Conservation (phyloP, 2,329 filamentous ascomycete genomes). For the Blastomyces parvus region DNA sequence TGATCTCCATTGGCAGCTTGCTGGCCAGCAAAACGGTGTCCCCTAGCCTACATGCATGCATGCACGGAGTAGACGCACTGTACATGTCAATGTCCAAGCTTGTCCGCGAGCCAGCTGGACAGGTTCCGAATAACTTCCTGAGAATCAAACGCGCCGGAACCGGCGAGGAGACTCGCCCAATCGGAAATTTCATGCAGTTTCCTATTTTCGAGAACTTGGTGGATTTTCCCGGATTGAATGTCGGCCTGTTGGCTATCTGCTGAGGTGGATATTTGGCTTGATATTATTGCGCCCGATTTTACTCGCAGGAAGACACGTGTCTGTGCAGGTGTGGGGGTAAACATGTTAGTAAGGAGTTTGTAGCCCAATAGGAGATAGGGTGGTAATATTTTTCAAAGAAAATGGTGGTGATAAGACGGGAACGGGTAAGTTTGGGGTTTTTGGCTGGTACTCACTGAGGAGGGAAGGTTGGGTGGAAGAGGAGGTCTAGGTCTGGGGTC, state of each 20-base stretch:
- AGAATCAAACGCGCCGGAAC: slow-evolving; percentile 8
- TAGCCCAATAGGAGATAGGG: not conserved
- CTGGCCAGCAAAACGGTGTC: not conserved
- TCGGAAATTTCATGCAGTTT: slow-evolving; percentile 43
- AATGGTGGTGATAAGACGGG: too few species aligned
- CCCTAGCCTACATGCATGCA: not conserved
- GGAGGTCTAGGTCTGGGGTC: slow-evolving; percentile 49
- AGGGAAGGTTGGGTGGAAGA: slow-evolving; percentile 41
- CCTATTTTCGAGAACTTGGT: slow-evolving; percentile 28
- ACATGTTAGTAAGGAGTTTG: not conserved
- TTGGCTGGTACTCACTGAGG: slow-evolving; percentile 31
- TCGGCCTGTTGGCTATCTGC: slow-evolving; percentile 24
- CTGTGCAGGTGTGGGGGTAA: slow-evolving; percentile 17
- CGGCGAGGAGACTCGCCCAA: slow-evolving; percentile 24
- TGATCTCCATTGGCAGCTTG: slow-evolving; percentile 5
- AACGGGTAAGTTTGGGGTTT: slow-evolving; percentile 5
- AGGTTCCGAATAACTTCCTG: slow-evolving; percentile 11
- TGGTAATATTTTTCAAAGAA: not conserved
- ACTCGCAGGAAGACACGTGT: slow-evolving; percentile 35
- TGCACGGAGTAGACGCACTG: not conserved
- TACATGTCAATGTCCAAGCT: slow-evolving; percentile 15
- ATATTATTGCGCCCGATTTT: slow-evolving; percentile 33
- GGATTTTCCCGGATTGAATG: slow-evolving; percentile 26
- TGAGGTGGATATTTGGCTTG: slow-evolving; percentile 33
- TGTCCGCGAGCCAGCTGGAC: slow-evolving; percentile 19